Base-by-base conservation (phyloP, 2,329 filamentous ascomycete species). In the Xenoacremonium recifei region DNA sequence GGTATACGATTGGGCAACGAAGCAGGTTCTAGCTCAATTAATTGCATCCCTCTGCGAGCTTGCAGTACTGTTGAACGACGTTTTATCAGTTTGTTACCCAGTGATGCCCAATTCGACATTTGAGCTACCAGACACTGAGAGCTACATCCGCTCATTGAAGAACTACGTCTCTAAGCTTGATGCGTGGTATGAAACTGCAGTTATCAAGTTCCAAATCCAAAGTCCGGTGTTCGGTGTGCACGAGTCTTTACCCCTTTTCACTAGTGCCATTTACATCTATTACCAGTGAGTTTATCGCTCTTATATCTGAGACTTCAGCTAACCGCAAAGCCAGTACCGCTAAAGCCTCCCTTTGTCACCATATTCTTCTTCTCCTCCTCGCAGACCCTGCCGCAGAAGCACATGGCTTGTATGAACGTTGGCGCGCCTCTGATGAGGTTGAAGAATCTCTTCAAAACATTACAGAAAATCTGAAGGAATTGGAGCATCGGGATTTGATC, bases 11-110 rank as follows among this genome's bases (percentile, higher is more conserved):
- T 27, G 9, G 7, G 9, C 23, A 9, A 27, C 23, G 13, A 27
- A 27, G 13, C 23, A 27, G 13, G 23, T 27, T 13, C 23, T 27
- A 3, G 61, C 69, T 16, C 35, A 39, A 5, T n/a, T 42, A 13
- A 17, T 16, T 7, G 25, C 12, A 4, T 33, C 39, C 5, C 39
- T 46, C 2, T 45, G 44, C 13, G 44, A 46, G 32, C 39, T 46
- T 29, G 35, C 35, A 6, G 35, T 39, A 5, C 30, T 31, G 12
- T 21, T 46, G 21, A 42, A 46, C 15, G 36, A 37, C 16, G 25
- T 34, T 16, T 31, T 46, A 2, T 27, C 30, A 20, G 3, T 39
- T 7, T 39, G 29, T 15, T 36, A 38, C 35, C 35, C 35, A 5
- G 6, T 13, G 15, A 12, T 29, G 21, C 10, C 27, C 4, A 13